Percentiles rank a stretch among this genome's conserved stretches.
phyloP scores from a whole-genome alignment of 768 basidiomycete genomes.

The Omphalotus guepiniiformis region DNA sequence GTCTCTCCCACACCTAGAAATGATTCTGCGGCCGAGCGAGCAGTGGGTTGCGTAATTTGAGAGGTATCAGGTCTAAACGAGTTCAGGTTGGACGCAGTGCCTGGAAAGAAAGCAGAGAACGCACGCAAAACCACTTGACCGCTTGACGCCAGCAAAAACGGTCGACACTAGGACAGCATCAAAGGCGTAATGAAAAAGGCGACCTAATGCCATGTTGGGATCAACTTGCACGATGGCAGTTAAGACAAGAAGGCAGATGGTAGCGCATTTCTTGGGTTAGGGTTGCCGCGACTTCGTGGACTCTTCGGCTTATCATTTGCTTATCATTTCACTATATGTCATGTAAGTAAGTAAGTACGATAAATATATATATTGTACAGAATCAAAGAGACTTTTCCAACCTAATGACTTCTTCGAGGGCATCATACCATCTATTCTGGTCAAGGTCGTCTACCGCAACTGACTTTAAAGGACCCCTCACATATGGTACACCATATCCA shows the following conservation, averaged over 20 bases:
- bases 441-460: conserved; percentile 31
- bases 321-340: too few species aligned
- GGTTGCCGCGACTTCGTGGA: too few species aligned
- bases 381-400: conserved; percentile 7
- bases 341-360: too few species aligned
- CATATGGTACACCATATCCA: conserved; percentile 51
- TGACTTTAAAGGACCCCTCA: conserved; percentile 48
- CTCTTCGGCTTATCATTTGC: too few species aligned
- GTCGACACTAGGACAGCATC: conserved; percentile 88
- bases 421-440: conserved; percentile 2
- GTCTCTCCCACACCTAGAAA: conserved; percentile 87
- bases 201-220: conserved; percentile 52
- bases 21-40: conserved; percentile 71
- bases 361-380: too few species aligned
- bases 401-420: not conserved
- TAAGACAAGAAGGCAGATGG: too few species aligned
- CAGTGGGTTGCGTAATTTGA: conserved; percentile 70
- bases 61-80: conserved; percentile 59
- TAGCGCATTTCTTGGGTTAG: too few species aligned
- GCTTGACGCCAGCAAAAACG: conserved; percentile 84
- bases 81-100: conserved; percentile 5
- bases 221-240: too few species aligned
- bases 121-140: conserved; percentile 87
- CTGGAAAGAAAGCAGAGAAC: conserved; percentile 29
- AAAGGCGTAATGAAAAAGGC: conserved; percentile 75